These are phyloP conservation scores for Zygosaccharomyces lentus DNA, from an alignment of 805 yeast genomes.

Conservation along the genomic window DNA sequence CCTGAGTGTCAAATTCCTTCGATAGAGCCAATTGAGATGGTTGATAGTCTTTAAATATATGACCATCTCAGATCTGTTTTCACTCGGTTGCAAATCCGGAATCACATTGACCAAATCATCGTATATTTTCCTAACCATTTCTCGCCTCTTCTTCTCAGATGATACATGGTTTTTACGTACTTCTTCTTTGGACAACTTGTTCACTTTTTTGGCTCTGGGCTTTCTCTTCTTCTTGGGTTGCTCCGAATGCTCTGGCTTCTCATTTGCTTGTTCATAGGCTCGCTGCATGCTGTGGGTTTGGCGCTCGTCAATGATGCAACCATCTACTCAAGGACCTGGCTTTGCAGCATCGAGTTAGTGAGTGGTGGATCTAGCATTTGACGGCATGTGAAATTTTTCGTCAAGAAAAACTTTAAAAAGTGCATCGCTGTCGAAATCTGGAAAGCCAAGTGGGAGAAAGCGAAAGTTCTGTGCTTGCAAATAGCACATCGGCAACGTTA, in stretches of 20 bases:
- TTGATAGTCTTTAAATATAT: slow-evolving; percentile 63
- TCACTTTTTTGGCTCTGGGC: slow-evolving; percentile 14
- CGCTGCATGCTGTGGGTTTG: not conserved
- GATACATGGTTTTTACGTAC: slow-evolving; percentile 68
- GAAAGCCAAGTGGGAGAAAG: not conserved
- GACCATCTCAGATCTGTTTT: slow-evolving; percentile 74
- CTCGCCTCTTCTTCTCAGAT: slow-evolving; percentile 82
- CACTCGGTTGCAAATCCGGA: slow-evolving; percentile 64
- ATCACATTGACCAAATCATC: slow-evolving; percentile 70
- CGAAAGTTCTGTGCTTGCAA: not conserved
- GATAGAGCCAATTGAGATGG: slow-evolving; percentile 48
- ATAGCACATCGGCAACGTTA: too few species aligned
- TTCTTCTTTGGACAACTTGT: slow-evolving; percentile 34
- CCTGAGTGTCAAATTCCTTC: slow-evolving; percentile 47
- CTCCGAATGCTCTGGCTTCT: slow-evolving; percentile 2
- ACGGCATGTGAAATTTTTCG: not conserved
- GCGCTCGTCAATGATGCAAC: not conserved
- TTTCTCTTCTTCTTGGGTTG: slow-evolving; percentile 15
- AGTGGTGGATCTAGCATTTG: not conserved
- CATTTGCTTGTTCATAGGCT: not conserved
- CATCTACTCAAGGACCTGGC: not conserved
- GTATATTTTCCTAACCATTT: slow-evolving; percentile 77
- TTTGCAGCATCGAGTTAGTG: not conserved
- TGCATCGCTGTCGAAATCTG: not conserved
- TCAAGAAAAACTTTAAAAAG: not conserved